phyloP scores from a whole-genome alignment of 1,284 basidiomycete species.

The Xerocomus minutiporus region DNA sequence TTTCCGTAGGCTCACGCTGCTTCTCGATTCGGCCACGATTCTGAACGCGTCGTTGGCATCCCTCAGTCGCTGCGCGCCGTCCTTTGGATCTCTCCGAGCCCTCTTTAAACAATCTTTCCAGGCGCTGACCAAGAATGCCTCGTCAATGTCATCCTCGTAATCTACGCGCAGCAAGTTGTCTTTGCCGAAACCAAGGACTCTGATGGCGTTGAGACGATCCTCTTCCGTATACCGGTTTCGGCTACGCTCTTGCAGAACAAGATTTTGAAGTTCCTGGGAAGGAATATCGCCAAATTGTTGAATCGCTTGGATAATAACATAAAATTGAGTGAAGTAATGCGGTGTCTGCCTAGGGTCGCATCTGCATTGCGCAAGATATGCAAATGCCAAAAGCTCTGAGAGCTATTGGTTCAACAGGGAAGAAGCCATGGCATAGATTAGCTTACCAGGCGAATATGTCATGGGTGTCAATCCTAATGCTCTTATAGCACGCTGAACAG shows the following conservation, averaged over 20 bases:
- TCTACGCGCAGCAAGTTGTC: conserved; percentile 57
- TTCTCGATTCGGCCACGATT: conserved; percentile 57
- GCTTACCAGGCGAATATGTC: conserved; percentile 58
- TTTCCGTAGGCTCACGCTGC: conserved; percentile 45
- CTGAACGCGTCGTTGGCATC: conserved; percentile 61
- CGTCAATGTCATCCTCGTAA: conserved; percentile 61
- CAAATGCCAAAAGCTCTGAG: conserved; percentile 66
- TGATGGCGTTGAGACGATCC: conserved; percentile 46
- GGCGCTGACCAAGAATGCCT: conserved; percentile 63
- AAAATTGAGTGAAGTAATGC: conserved; percentile 57
- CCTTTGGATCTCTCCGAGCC: conserved; percentile 53
- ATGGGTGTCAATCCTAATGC: conserved; percentile 59
- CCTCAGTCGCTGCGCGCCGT: conserved; percentile 42
- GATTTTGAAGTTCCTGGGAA: conserved; percentile 46
- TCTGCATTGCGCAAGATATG: conserved; percentile 71
- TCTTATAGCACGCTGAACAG: conserved; percentile 40
- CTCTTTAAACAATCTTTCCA: conserved; percentile 61
- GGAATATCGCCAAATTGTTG: conserved; percentile 41
- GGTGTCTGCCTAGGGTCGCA: conserved; percentile 65
- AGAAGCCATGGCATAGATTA: not conserved
- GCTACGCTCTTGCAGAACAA: conserved; percentile 55
- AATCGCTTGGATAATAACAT: conserved; percentile 46
- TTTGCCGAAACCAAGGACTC: conserved; percentile 60
- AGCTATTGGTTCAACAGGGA: conserved; percentile 2
- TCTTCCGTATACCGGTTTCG: conserved; percentile 59